Evolutionary conservation across 2,329 filamentous ascomycete species (phyloP), one percentile per base, ranked within the genome.

Genomic region (Sporothrix curviconia): DNA sequence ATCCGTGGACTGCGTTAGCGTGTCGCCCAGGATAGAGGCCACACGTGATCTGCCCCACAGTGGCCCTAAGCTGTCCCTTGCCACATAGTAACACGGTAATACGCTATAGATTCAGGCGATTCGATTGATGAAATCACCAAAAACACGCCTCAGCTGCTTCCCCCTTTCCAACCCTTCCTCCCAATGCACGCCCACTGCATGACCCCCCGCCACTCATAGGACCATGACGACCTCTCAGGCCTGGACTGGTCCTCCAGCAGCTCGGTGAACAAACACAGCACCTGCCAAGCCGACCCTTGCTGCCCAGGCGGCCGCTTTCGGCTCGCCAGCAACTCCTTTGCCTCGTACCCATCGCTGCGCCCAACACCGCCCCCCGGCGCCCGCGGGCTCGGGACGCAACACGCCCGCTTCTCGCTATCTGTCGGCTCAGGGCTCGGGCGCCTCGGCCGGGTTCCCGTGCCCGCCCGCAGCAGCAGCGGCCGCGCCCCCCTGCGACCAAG

Each of bases 161-260:
- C 17, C 15, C 22, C 15, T 9, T 36, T 49, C n/a, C 34, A 25
- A n/a, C 32, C 12, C 19, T 8, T 40, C 12, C 12, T 8, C 17
- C 17, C n/a, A n/a, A 34, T 12, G n/a, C 34, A 40, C 17, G n/a
- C n/a, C 30, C 55, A n/a, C 24, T 39, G 17, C 34, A 52, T 58
- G 55, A 43, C n/a, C 36, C 34, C 14, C 19, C 15, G 11, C 22
- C 19, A 30, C 4, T 37, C n/a, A 5, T 4, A 24, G 15, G 32
- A 55, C 66, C 57, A 86, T 86, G 83, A 85, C 64, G 82, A 86
- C 70, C 78, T 85, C 50, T 77, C 79, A 49, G 77, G 79, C 62
- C 74, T 85, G 64, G 79, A 80, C 70, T 86, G 82, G 82, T 80
- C 79, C 52, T 66, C 74, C 50, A 66, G 69, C 59, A 64, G 67